Conservation (phyloP, 2,329 filamentous ascomycete species). For the Fusarium nanum region DNA sequence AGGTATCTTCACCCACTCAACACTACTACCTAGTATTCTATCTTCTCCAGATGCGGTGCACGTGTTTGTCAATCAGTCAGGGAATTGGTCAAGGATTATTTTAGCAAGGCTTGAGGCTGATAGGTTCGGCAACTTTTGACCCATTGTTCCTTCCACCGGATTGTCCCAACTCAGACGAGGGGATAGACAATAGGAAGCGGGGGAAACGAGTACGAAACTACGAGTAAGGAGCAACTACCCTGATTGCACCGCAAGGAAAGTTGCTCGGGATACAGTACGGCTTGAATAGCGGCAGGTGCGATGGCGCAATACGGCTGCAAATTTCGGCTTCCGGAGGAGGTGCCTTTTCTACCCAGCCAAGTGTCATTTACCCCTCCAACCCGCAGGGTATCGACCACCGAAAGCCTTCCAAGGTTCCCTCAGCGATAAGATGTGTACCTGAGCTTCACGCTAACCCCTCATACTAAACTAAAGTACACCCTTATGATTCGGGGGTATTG, state of each 20-base stretch:
- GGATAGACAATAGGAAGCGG: slow-evolving; percentile 19
- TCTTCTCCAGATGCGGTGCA: slow-evolving; percentile 36
- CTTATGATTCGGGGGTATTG: slow-evolving; percentile 29
- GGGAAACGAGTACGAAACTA: slow-evolving; percentile 27
- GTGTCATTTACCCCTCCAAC: slow-evolving; percentile 44
- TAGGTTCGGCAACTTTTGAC: slow-evolving; percentile 35
- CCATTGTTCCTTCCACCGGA: slow-evolving; percentile 25
- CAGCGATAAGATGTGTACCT: slow-evolving; percentile 38
- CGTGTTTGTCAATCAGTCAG: slow-evolving; percentile 47
- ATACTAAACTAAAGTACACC: slow-evolving; percentile 26
- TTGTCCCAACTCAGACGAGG: slow-evolving; percentile 22
- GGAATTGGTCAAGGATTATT: slow-evolving; percentile 42
- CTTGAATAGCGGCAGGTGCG: slow-evolving; percentile 28
- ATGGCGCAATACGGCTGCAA: slow-evolving; percentile 45
- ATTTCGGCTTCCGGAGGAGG: slow-evolving; percentile 32
- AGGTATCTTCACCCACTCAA: slow-evolving; percentile 14
- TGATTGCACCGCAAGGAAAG: background rate
- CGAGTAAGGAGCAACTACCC: slow-evolving; percentile 20
- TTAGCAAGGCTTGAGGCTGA: slow-evolving; percentile 29
- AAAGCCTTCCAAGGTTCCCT: slow-evolving; percentile 21
- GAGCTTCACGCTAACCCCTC: background rate
- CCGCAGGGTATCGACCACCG: slow-evolving; percentile 24
- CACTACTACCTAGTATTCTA: background rate
- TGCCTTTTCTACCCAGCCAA: slow-evolving; percentile 29
- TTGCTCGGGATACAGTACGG: background rate